Percentiles rank a stretch among this genome's conserved stretches.
Evolutionary conservation across 305 asterid genomes (phyloP).

Genomic region (Solanum aculeatissimum): DNA sequence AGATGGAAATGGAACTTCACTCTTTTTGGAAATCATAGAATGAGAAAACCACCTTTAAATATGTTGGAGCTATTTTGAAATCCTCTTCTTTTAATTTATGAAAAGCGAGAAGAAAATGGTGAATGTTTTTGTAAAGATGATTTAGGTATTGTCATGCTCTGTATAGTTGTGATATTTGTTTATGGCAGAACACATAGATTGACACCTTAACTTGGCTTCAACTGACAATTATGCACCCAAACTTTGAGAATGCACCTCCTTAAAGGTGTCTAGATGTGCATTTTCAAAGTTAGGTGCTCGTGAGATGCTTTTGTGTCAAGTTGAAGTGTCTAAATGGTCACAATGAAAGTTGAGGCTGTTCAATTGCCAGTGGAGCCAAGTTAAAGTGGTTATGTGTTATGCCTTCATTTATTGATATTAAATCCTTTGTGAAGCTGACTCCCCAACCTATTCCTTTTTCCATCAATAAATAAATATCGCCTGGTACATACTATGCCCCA

Average conservation of each 20-base stretch:
- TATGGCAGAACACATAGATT: neutral
- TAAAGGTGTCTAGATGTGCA: neutral
- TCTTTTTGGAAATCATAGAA: neutral
- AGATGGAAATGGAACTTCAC: neutral
- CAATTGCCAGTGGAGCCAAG: neutral
- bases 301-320: neutral
- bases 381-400: neutral
- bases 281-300: neutral
- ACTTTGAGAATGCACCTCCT: neutral
- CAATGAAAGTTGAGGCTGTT: neutral
- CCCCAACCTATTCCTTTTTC: neutral
- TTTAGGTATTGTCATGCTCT: neutral
- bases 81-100: neutral
- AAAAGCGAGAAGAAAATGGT: neutral
- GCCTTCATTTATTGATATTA: neutral
- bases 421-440: neutral
- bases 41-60: neutral
- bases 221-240: neutral
- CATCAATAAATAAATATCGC: neutral
- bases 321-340: neutral
- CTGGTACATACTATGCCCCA: neutral
- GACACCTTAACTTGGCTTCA: neutral
- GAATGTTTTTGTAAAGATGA: neutral
- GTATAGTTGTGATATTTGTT: neutral
- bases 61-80: neutral